Evolutionary conservation across 2,329 filamentous ascomycete species (phyloP), one percentile per base, ranked within the genome.

Genomic region (Clonostachys sp.): DNA sequence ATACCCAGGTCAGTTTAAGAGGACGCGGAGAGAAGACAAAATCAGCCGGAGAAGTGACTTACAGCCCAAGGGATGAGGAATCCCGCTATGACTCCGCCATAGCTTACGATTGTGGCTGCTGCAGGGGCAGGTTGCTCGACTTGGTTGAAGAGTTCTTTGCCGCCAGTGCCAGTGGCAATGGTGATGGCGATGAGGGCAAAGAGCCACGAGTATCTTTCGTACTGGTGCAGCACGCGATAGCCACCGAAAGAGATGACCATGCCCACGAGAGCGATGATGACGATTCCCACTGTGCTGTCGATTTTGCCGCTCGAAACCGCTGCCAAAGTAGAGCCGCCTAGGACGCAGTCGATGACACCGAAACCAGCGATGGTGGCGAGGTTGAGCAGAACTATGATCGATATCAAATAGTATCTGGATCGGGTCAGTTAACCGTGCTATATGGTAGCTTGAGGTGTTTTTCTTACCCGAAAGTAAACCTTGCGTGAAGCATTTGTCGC

Each of bases 401-500:
- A 77, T 34, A 83, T 76, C 17, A 80, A 64, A 56, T 82, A 83
- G 12, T 51, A 48, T 8, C 53, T 55, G 33, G 5, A 6, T 3
- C n/a, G 20, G n/a, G 24, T 30, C 9, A 20, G n/a, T 42, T 30
- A 46, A 12, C 14, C 7, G n/a, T 12, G 24, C 7, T 10, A 14
- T 6, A 8, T 9, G 12, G 20, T 43, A 30, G 54, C 9, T 13
- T 60, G 48, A 63, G 61, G 10, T 9, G 24, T 2, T 51, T 65
- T 3, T 14, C 30, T 39, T 74, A 71, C 16, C 79, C 81, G 57
- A 83, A 86, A 36, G 75, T 78, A 60, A 77, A 86, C 18, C 83
- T 71, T 5, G 83, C 81, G 53, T 83, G 80, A 8, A 86, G 74
- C 73, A 86, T 82, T 61, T 85, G 81, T 14, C 82, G 72, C 73